Conservation (phyloP, 192 early-diverging fungal species). For the Physocladia obscura region DNA sequence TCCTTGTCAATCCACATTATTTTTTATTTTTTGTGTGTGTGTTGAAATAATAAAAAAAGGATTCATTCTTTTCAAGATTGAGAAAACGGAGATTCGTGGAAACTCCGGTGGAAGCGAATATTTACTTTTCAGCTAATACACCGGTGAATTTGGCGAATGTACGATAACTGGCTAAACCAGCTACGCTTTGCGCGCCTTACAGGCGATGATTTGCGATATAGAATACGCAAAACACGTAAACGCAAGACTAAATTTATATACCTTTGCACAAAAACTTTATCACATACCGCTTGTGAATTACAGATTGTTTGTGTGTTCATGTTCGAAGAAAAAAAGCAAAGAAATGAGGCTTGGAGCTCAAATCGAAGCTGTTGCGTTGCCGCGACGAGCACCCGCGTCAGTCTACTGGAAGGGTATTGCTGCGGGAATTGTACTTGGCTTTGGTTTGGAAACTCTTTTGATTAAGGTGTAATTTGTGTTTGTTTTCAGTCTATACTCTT, state of each 20-base stretch:
- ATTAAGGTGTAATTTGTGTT: slow-evolving; percentile 3
- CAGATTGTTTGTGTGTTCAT: too few species aligned
- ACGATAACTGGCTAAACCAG: too few species aligned
- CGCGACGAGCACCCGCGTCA: slow-evolving; percentile 6
- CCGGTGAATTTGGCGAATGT: too few species aligned
- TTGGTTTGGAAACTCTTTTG: slow-evolving; percentile 18
- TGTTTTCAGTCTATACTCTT: not conserved
- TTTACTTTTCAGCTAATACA: too few species aligned
- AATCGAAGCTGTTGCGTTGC: not conserved
- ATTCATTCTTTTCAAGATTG: too few species aligned
- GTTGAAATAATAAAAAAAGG: too few species aligned
- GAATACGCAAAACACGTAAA: not conserved
- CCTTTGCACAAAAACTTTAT: too few species aligned
- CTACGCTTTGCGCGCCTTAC: not conserved
- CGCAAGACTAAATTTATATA: not conserved
- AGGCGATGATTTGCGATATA: not conserved
- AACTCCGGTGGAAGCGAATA: too few species aligned
- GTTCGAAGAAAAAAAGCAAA: not conserved
- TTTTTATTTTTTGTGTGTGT: too few species aligned
- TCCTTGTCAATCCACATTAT: too few species aligned
- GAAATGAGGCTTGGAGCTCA: slow-evolving; percentile 8
- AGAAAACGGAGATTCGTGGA: too few species aligned
- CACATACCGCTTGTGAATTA: too few species aligned
- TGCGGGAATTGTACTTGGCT: not conserved
- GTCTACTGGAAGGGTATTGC: slow-evolving; percentile 12